Evolutionary conservation across 1,284 basidiomycete genomes (phyloP).

Genomic region (Laetiporus sulphureus): DNA sequence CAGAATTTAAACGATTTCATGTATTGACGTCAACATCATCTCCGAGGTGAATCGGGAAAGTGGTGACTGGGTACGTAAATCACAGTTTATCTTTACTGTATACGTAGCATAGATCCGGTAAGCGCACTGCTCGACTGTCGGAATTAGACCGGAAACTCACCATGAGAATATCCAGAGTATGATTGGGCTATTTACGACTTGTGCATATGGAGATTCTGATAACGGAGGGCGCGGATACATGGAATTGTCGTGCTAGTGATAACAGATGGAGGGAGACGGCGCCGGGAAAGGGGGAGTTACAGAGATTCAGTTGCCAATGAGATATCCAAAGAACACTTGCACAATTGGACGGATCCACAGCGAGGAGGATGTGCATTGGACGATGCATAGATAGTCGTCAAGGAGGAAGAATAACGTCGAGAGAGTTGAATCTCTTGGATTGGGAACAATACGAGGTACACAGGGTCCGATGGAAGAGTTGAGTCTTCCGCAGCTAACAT

Average conservation of each 20-base stretch:
- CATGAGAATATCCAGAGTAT: slow-evolving; percentile 4
- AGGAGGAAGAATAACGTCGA: not conserved
- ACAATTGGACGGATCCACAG: too few species aligned
- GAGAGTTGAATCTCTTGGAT: slow-evolving; percentile 12
- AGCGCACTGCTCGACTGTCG: not conserved
- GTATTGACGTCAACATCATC: slow-evolving; percentile 7
- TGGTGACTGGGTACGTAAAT: slow-evolving; percentile 6
- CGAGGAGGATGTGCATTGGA: too few species aligned
- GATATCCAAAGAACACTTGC: too few species aligned
- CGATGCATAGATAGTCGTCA: not conserved
- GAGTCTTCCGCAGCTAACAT: not conserved
- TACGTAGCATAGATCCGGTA: slow-evolving; percentile 1
- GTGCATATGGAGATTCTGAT: too few species aligned
- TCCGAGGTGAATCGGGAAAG: slow-evolving; percentile 3
- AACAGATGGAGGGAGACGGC: too few species aligned
- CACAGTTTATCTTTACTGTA: slow-evolving; percentile 5
- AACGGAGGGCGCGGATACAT: too few species aligned
- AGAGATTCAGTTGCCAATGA: too few species aligned
- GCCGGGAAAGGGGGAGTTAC: too few species aligned
- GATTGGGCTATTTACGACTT: slow-evolving; percentile 3
- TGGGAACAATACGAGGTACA: too few species aligned
- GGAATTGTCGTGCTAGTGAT: too few species aligned
- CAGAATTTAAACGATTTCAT: not conserved
- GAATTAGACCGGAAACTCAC: slow-evolving; percentile 1
- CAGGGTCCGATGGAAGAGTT: slow-evolving; percentile 6